Percentiles rank a stretch among this genome's conserved stretches.
Conservation (phyloP, 345 rosid species). For the Linum lewisii region DNA sequence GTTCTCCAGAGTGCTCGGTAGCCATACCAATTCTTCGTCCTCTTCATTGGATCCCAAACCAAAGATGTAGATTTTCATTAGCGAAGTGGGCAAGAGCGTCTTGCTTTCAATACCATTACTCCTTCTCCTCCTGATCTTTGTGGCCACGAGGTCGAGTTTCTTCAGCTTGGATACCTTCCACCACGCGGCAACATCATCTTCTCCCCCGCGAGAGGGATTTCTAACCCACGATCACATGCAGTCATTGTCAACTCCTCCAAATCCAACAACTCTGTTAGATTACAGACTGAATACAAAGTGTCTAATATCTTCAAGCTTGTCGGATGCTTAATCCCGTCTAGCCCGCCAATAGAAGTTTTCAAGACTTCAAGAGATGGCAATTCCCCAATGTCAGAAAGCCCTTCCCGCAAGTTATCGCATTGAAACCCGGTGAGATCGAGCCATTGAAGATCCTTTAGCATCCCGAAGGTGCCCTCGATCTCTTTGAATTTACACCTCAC, state of each 20-base stretch:
- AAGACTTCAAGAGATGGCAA: background rate
- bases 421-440: background rate
- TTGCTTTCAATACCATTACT: no score
- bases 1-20: background rate
- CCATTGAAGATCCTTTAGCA: background rate
- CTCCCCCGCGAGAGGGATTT: background rate
- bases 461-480: background rate
- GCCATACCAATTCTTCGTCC: no score
- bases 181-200: background rate
- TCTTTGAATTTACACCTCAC: no score
- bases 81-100: no score
- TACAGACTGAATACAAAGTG: background rate
- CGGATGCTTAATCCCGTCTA: background rate
- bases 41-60: no score
- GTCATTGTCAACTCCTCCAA: background rate
- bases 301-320: background rate
- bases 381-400: background rate
- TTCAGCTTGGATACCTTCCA: background rate
- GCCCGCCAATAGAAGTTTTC: background rate
- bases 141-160: background rate
- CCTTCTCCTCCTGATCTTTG: background rate
- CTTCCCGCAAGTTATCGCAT: background rate
- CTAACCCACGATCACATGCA: background rate
- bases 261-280: background rate
- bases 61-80: no score